Evolutionary conservation across 257 asterid species (phyloP), one percentile per base, ranked within the genome.

Genomic region (Craterostigma plantagineum): DNA sequence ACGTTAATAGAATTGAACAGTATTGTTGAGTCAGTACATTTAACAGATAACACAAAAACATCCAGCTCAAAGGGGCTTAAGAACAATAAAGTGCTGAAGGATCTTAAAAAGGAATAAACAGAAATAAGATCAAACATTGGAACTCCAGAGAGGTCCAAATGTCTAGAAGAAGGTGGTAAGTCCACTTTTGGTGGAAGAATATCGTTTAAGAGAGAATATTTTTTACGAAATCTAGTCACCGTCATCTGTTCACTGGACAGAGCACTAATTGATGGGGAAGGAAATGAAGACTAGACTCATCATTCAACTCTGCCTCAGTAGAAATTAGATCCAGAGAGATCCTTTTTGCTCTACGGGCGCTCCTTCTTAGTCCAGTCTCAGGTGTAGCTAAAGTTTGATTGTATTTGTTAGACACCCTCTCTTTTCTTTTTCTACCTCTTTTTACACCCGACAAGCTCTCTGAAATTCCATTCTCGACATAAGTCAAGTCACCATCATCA

Each of bases 21-120:
- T 59, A 62, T 36, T 49, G 74, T 70, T 16, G 95, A 76, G 58
- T 63, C 64, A 50, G 63, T 54, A 62, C 70, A 72, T 52, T 62
- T 79, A 55, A 77, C 50, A 53, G 81, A 71, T 11, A 66, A 79
- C 59, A 79, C 83, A 56, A 90, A 90, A 41, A 62, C 86, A 42
- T 68, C 91, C 76, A 90, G 60, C 58, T 68, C 72, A 39, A 90
- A 83, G 65, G 99, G 99, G 65, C 99, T 83, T 63, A 79, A 52
- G 60, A 79, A 79, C 56, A 90, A 59, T 59, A 67, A 55, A 46
- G 77, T 68, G 54, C 99, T 83, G 61, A 90, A 90, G 46, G 99
- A 83, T 67, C 99, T 77, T 81, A 90, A 70, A 66, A 90, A 83
- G 30, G 91, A 61, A 61, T 83, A 90, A 49, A 90, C 69, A 52